These are phyloP conservation scores for Solanum piurae DNA, from an alignment of 257 asterid genomes.

Conservation along the genomic window DNA sequence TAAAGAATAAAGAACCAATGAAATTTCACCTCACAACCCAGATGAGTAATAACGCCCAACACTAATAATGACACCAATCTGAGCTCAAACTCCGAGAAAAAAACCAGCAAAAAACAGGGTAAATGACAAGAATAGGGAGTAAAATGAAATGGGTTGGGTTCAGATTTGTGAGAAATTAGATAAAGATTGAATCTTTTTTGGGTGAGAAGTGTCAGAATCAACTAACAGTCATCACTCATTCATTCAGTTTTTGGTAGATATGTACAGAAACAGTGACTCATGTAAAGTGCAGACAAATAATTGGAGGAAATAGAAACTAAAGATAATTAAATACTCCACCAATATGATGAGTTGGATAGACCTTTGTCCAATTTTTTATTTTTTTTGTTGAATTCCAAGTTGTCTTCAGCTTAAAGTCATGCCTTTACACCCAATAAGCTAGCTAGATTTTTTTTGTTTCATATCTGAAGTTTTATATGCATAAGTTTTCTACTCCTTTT, in stretches of 20 bases:
- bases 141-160: conserved; percentile 9
- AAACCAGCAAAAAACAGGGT: not conserved
- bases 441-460: not conserved
- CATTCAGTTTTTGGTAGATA: not conserved
- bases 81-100: not conserved
- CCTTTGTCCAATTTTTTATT: not conserved
- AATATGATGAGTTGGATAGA: not conserved
- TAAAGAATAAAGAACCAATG: not conserved
- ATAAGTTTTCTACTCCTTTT: too few species aligned
- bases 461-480: too few species aligned
- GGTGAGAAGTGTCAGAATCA: conserved; percentile 6
- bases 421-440: not conserved
- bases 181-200: not conserved
- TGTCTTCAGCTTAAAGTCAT: not conserved
- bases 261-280: not conserved
- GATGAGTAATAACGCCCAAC: conserved; percentile 20
- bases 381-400: not conserved
- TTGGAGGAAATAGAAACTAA: not conserved
- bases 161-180: conserved; percentile 3
- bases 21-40: conserved; percentile 5
- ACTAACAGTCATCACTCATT: not conserved
- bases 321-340: not conserved
- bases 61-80: conserved; percentile 5
- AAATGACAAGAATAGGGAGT: not conserved
- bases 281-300: not conserved